These are phyloP conservation scores for Tetrapisispora arboricola DNA, from an alignment of 805 yeast genomes.

Conservation along the genomic window DNA sequence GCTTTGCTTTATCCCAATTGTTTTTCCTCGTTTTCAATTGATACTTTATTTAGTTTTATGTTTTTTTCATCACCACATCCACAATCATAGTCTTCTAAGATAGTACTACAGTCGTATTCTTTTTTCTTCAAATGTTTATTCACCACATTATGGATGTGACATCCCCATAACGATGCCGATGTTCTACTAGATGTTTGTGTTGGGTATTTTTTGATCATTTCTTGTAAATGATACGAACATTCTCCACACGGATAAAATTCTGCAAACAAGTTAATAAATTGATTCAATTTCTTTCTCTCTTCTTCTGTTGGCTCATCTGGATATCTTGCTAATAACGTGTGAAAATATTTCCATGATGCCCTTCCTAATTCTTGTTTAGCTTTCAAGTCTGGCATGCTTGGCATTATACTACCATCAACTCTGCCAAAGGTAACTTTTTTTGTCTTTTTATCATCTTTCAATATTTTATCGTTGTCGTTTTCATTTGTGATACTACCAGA, in stretches of 20 bases:
- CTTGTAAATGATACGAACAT: conserved; percentile 84
- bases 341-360: conserved; percentile 87
- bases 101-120: conserved; percentile 72
- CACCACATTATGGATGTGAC: conserved; percentile 81
- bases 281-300: conserved; percentile 52
- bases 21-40: conserved; percentile 10
- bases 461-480: background rate
- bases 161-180: conserved; percentile 92
- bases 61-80: conserved; percentile 70
- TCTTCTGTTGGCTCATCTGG: conserved; percentile 68
- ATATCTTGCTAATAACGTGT: conserved; percentile 83
- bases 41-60: conserved; percentile 12
- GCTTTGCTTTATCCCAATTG: conserved; percentile 17
- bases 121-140: conserved; percentile 61
- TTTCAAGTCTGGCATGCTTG: conserved; percentile 75
- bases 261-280: conserved; percentile 65
- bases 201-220: conserved; percentile 59
- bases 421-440: background rate
- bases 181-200: conserved; percentile 73
- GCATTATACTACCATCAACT: conserved; percentile 63
- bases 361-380: conserved; percentile 71
- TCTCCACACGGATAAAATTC: conserved; percentile 96
- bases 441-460: background rate
- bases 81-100: conserved; percentile 87
- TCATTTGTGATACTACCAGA: background rate